Conservation (phyloP, 192 early-diverging fungal genomes). For the Coemansia furcata region DNA sequence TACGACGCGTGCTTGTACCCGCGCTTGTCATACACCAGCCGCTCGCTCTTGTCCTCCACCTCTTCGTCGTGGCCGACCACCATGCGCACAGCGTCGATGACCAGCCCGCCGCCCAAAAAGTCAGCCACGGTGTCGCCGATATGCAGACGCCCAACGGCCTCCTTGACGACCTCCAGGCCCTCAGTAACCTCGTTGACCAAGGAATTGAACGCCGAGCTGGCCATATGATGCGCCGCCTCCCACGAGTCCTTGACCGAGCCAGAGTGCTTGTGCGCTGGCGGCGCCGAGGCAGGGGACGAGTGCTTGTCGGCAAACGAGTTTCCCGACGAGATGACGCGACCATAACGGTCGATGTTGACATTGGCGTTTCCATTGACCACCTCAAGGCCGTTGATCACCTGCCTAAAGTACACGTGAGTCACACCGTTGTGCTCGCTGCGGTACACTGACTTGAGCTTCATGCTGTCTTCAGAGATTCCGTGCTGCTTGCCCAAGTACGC, state of each 20-base stretch:
- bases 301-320: slow-evolving; percentile 25
- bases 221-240: slow-evolving; percentile 34
- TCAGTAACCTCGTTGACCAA: slow-evolving; percentile 18
- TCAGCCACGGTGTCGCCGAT: slow-evolving; percentile 17
- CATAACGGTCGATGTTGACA: slow-evolving; percentile 55
- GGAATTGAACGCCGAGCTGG: slow-evolving; percentile 25
- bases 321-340: slow-evolving; percentile 47
- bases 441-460: slow-evolving; percentile 66
- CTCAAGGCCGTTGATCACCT: slow-evolving; percentile 55
- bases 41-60: slow-evolving; percentile 13
- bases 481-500: slow-evolving; percentile 20
- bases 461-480: slow-evolving; percentile 4
- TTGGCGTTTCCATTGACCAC: slow-evolving; percentile 64
- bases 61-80: neutral
- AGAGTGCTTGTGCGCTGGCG: neutral
- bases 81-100: slow-evolving; percentile 19
- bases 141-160: slow-evolving; percentile 28
- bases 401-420: slow-evolving; percentile 65
- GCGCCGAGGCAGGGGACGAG: neutral
- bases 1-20: neutral
- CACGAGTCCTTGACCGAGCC: slow-evolving; percentile 30
- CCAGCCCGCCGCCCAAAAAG: slow-evolving; percentile 4
- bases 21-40: neutral
- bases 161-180: slow-evolving; percentile 25
- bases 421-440: slow-evolving; percentile 60